phyloP scores from a whole-genome alignment of 345 rosid genomes.

The rapeseed (Brassica napus) region Da-Ae NC_063434.1:9336001-9336500 shows the following conservation, averaged over 20 bases:
- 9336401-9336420: slow-evolving; percentile 66
- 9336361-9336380: slow-evolving; percentile 85
- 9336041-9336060: slow-evolving; percentile 97
- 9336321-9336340: slow-evolving; percentile 86
- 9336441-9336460: slow-evolving; percentile 79
- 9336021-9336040: slow-evolving; percentile 84
- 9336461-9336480: slow-evolving; percentile 68
- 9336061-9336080: slow-evolving; percentile 92
- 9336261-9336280: neutral
- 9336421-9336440: slow-evolving; percentile 31
- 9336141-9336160: slow-evolving; percentile 99
- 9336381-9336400: slow-evolving; percentile 65
- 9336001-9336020: slow-evolving; percentile 67
- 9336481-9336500: slow-evolving; percentile 36
- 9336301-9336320: slow-evolving; percentile 71
- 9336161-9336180: slow-evolving; percentile 84
- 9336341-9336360: slow-evolving; percentile 93
- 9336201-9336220: slow-evolving; percentile 83
- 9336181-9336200: slow-evolving; percentile 98
- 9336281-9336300: slow-evolving; percentile 58
- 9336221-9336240: slow-evolving; percentile 15
- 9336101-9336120: slow-evolving; percentile 92
- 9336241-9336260: neutral
- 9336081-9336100: slow-evolving; percentile 92
- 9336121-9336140: slow-evolving; percentile 99